These are phyloP conservation scores for Cyclotella kingstonii DNA, from an alignment of 108 stramenopile species.

Conservation along the genomic window DNA sequence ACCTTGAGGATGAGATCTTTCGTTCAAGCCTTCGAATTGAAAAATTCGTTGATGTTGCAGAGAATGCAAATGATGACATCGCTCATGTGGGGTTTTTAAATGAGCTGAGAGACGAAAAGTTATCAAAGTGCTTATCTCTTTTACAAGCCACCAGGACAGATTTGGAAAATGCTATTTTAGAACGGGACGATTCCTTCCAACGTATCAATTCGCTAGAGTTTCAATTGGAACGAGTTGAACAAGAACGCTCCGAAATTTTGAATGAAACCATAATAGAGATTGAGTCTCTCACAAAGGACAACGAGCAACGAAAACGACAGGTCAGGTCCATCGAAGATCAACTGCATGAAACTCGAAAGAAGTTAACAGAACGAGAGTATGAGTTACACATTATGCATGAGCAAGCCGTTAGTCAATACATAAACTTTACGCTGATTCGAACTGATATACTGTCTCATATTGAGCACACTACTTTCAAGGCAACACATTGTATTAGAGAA, in stretches of 20 bases:
- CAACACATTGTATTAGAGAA: background rate
- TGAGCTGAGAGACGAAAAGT: background rate
- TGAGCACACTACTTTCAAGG: background rate
- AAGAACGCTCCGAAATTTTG: background rate
- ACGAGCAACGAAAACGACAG: conserved; percentile 1
- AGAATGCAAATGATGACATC: background rate
- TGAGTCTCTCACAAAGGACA: background rate
- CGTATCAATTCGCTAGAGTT: background rate
- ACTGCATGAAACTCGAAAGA: conserved; percentile 1
- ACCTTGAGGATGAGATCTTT: conserved; percentile 1
- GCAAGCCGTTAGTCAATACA: conserved; percentile 7
- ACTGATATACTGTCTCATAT: background rate
- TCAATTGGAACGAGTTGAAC: conserved; percentile 7
- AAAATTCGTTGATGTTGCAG: background rate
- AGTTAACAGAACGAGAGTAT: conserved; percentile 1
- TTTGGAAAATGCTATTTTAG: conserved; percentile 9
- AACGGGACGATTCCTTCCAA: conserved; percentile 8
- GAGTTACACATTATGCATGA: conserved; percentile 3
- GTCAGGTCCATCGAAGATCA: conserved; percentile 9
- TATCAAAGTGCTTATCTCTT: background rate
- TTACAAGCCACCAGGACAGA: background rate
- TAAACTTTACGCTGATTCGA: conserved; percentile 15
- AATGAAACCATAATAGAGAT: conserved; percentile 6
- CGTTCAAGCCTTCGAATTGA: background rate
- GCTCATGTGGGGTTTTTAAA: background rate